Evolutionary conservation across 306 rosid genomes (phyloP).

Genomic region (Ziziphus jujuba): DNA sequence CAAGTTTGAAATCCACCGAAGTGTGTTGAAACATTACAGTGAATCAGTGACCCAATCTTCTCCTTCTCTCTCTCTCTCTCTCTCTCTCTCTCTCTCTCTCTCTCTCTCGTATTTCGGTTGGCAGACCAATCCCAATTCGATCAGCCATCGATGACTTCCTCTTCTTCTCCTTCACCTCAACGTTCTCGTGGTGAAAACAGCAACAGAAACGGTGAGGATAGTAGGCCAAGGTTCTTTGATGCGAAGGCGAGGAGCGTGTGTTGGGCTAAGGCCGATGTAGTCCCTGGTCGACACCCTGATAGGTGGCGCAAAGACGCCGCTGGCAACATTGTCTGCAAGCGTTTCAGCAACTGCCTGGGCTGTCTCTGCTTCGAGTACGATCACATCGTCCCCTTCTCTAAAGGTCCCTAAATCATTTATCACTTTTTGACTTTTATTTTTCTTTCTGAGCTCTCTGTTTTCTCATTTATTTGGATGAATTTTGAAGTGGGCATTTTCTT

Average conservation of each 20-base stretch:
- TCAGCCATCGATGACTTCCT: constrained; percentile 59
- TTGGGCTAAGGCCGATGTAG: constrained; percentile 68
- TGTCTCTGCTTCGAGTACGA: constrained; percentile 97
- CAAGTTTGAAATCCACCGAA: too few species aligned
- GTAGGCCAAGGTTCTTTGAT: constrained; percentile 68
- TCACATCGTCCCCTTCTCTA: constrained; percentile 83
- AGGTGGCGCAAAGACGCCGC: constrained; percentile 97
- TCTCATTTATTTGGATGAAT: neutral
- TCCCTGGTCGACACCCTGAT: constrained; percentile 90
- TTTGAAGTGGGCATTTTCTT: neutral
- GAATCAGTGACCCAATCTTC: too few species aligned
- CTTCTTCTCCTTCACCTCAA: constrained; percentile 40
- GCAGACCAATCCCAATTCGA: too few species aligned
- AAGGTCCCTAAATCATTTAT: constrained; percentile 46
- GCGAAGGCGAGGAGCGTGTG: constrained; percentile 57
- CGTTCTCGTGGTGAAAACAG: constrained; percentile 40
- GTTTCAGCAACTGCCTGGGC: constrained; percentile 83
- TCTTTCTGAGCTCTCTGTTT: neutral
- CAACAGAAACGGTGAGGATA: constrained; percentile 27
- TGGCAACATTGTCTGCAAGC: constrained; percentile 86
- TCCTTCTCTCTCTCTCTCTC: too few species aligned
- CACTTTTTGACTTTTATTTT: neutral
- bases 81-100: too few species aligned
- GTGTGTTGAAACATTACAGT: too few species aligned
- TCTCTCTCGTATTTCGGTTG: too few species aligned